Evolutionary conservation across 2,329 filamentous ascomycete species (phyloP).

Genomic region (Fusarium sp.): DNA sequence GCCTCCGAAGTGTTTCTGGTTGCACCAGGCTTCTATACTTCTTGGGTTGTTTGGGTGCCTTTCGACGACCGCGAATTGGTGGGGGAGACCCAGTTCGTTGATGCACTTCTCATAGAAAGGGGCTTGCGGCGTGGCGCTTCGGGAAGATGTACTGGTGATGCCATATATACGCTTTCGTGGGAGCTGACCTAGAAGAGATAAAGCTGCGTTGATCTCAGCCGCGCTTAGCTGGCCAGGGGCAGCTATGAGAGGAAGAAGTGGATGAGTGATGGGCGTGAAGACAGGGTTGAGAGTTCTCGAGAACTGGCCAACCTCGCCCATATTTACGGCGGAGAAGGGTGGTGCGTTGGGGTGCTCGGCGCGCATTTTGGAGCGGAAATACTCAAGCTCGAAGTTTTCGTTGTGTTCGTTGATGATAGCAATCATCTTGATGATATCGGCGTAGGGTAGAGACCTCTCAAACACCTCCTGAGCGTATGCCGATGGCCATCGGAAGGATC

Average conservation of each 20-base stretch:
- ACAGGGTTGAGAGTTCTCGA: slow-evolving; percentile 86
- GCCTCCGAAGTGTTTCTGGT: slow-evolving; percentile 81
- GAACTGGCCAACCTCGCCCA: slow-evolving; percentile 87
- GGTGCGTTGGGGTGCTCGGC: slow-evolving; percentile 75
- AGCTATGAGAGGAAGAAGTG: slow-evolving; percentile 83
- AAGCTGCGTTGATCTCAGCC: slow-evolving; percentile 83
- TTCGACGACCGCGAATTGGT: slow-evolving; percentile 81
- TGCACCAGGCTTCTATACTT: slow-evolving; percentile 77
- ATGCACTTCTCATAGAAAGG: slow-evolving; percentile 89
- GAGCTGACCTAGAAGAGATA: slow-evolving; percentile 83
- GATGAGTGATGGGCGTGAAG: slow-evolving; percentile 89
- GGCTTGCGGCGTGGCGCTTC: slow-evolving; percentile 74
- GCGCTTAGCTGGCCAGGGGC: slow-evolving; percentile 88
- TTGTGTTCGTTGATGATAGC: slow-evolving; percentile 83
- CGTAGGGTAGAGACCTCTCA: slow-evolving; percentile 76
- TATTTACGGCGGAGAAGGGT: slow-evolving; percentile 85
- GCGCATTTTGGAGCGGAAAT: slow-evolving; percentile 83
- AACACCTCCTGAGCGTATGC: slow-evolving; percentile 78
- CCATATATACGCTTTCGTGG: slow-evolving; percentile 85
- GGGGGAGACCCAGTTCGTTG: slow-evolving; percentile 86
- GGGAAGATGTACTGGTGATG: slow-evolving; percentile 77
- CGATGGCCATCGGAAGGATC: slow-evolving; percentile 85
- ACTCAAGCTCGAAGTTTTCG: slow-evolving; percentile 91
- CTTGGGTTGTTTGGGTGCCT: slow-evolving; percentile 72
- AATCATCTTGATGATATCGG: slow-evolving; percentile 93